Evolutionary conservation across 2,329 filamentous ascomycete genomes (phyloP).

Genomic region (Epichloe elymi): DNA sequence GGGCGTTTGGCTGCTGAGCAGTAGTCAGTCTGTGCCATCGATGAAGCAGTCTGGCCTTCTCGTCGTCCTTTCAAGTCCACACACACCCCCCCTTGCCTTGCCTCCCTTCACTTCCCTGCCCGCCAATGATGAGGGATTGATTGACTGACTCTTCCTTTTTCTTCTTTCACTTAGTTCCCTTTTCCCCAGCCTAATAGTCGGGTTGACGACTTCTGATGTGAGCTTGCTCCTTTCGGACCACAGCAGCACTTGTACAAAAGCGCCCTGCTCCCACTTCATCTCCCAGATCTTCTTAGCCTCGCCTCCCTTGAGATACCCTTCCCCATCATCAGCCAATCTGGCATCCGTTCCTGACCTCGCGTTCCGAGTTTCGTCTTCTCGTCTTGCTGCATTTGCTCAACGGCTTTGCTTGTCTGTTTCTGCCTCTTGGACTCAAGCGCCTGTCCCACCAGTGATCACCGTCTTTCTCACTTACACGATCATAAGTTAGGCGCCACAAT

Average conservation of each 20-base stretch:
- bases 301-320: constrained; percentile 5
- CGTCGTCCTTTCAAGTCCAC: neutral
- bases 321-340: constrained; percentile 5
- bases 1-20: neutral
- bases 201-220: constrained; percentile 1
- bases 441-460: neutral
- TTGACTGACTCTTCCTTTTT: constrained; percentile 5
- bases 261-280: constrained; percentile 8
- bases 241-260: constrained; percentile 9
- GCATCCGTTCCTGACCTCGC: neutral
- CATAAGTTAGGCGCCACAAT: constrained; percentile 6
- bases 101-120: constrained; percentile 4
- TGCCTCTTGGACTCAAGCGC: neutral
- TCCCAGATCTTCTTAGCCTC: neutral
- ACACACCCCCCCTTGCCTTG: neutral
- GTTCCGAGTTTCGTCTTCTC: neutral
- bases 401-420: neutral
- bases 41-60: neutral
- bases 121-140: neutral
- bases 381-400: neutral
- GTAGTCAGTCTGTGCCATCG: neutral
- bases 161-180: neutral
- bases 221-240: constrained; percentile 1
- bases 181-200: neutral
- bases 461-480: constrained; percentile 4